Base-by-base conservation (phyloP, 139 green algal species). In the Picocystis salinarum region DNA sequence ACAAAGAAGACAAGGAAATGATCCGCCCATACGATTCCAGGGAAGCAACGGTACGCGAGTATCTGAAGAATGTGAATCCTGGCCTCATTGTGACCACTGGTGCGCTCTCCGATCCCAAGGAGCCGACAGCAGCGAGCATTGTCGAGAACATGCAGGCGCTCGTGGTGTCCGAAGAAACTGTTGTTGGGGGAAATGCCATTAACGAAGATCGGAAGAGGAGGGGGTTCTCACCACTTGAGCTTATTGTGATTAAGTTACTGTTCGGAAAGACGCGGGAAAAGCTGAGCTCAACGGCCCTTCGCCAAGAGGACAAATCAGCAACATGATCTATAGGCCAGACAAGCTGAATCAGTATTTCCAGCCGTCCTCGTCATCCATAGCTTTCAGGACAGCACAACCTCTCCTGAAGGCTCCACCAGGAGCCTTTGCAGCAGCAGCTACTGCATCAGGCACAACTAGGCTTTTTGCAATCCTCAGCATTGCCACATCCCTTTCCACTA, bases 161-260 rank as follows among this genome's bases (percentile, higher is more conserved):
- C 24, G 82, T 93, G 6, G 76, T 93, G n/a, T 82, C 67, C 0
- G 33, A 70, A 28, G 82, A 93, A 58, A 93, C 82, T 0, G 28
- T 85, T 7, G 29, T 36, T 0, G 82, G 82, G 0, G 80, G 53
- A 0, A 28, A 64, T 6, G 56, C 59, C 4, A 88, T 93, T 40
- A 90, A 92, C 48, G 24, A 54, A 5, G 26, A 27, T 31, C 25
- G 51, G 22, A 23, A 6, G 3, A 28, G 37, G 6, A 11, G 5
- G 3, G 39, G 39, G 13, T 53, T 50, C 18, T 2, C 25, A 27
- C 5, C 41, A 10, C 28, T 59, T n/a, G 12, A 22, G 2, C n/a
- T 59, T 7, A 46, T 59, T 33, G 33, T 31, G 6, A 26, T 54
- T 18, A 39, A 33, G 13, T 6, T 54, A 2, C 12, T 54, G 1